Conservation (phyloP, 129 eudicot genomes). For the Arctium minus region DNA sequence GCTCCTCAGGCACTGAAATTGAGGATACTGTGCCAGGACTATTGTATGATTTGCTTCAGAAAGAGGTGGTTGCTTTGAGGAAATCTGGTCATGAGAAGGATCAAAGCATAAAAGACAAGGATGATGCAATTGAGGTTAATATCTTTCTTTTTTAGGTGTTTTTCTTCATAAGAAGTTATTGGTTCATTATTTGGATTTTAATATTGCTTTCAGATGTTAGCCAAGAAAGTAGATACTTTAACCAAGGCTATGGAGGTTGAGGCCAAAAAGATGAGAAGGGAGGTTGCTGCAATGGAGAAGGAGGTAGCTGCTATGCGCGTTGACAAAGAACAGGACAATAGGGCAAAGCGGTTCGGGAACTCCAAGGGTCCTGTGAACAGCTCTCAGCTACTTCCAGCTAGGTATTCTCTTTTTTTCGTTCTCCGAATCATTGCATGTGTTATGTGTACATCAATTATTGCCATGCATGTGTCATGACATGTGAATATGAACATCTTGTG, state of each 20-base stretch:
- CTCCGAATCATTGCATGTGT: background rate
- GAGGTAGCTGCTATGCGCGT: constrained; percentile 90
- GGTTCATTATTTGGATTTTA: background rate
- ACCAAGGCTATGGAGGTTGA: constrained; percentile 96
- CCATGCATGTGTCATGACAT: background rate
- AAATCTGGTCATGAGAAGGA: constrained; percentile 88
- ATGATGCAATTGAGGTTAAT: constrained; percentile 84
- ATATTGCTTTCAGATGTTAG: constrained; percentile 60
- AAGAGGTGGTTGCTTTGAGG: constrained; percentile 85
- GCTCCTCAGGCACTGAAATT: constrained; percentile 43
- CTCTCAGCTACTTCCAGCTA: constrained; percentile 73
- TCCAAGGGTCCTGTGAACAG: constrained; percentile 54
- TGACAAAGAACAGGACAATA: constrained; percentile 84
- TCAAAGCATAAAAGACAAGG: constrained; percentile 96
- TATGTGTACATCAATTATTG: background rate
- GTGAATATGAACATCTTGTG: background rate
- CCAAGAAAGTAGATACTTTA: constrained; percentile 88
- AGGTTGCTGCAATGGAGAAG: constrained; percentile 98
- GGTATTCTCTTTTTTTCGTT: constrained; percentile 28
- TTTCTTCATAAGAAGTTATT: background rate
- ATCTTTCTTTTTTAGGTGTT: background rate
- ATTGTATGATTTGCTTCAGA: constrained; percentile 82
- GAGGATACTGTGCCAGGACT: constrained; percentile 84
- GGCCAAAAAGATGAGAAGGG: constrained; percentile 91
- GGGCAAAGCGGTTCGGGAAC: constrained; percentile 64